phyloP scores from a whole-genome alignment of 1,284 basidiomycete genomes.

The Takashimella koratensis region DNA sequence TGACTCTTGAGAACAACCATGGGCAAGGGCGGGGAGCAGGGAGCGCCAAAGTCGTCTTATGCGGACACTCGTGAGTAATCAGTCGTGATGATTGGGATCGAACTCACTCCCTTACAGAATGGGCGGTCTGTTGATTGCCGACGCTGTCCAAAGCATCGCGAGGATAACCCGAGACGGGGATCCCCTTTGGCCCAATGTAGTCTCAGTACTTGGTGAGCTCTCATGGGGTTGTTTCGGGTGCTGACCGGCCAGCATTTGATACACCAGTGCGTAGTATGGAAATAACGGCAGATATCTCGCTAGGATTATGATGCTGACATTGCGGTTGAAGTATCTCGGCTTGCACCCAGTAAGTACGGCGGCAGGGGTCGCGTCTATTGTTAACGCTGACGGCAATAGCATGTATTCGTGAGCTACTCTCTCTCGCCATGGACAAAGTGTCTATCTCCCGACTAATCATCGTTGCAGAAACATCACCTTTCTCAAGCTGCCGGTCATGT shows the following conservation, averaged over 20 bases:
- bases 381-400: slow-evolving; percentile 21
- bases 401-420: slow-evolving; percentile 34
- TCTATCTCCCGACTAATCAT: too few relatives aligned
- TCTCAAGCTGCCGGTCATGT: slow-evolving; percentile 72
- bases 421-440: neutral
- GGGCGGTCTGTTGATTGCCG: slow-evolving; percentile 83
- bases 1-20: slow-evolving; percentile 69
- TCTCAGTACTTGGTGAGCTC: slow-evolving; percentile 39
- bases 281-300: too few relatives aligned
- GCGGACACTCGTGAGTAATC: slow-evolving; percentile 74
- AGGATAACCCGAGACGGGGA: slow-evolving; percentile 35
- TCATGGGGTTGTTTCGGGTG: too few relatives aligned
- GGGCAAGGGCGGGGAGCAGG: slow-evolving; percentile 65
- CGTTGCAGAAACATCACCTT: slow-evolving; percentile 73
- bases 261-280: slow-evolving; percentile 65
- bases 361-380: slow-evolving; percentile 33
- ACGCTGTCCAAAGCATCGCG: slow-evolving; percentile 71
- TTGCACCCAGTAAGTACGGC: slow-evolving; percentile 61
- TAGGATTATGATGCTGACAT: too few relatives aligned
- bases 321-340: slow-evolving; percentile 83
- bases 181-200: slow-evolving; percentile 46
- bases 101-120: too few relatives aligned
- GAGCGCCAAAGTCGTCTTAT: slow-evolving; percentile 74
- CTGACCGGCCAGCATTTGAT: slow-evolving; percentile 88
- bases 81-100: neutral